phyloP scores from a whole-genome alignment of 2,329 filamentous ascomycete species.

The Tolypocladium album region DNA sequence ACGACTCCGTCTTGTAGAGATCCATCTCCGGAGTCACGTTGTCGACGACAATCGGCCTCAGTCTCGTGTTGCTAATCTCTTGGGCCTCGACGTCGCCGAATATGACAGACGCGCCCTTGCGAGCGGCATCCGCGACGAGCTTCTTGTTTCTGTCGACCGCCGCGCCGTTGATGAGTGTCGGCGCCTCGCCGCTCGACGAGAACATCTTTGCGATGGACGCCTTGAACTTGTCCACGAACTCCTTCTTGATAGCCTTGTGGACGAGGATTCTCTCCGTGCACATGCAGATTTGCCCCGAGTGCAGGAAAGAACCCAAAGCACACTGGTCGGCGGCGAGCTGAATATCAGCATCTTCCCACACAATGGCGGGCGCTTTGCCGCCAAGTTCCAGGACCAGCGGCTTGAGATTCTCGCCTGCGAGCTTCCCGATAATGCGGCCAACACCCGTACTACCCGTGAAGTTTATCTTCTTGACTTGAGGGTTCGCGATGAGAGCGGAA shows the following conservation, averaged over 20 bases:
- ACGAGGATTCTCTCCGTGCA: constrained; percentile 63
- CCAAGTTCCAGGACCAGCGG: constrained; percentile 73
- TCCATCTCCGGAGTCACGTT: constrained; percentile 57
- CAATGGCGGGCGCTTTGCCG: constrained; percentile 69
- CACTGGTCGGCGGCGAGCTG: constrained; percentile 59
- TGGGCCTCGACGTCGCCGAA: constrained; percentile 23
- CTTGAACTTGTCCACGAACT: constrained; percentile 35
- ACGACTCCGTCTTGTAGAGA: constrained; percentile 64
- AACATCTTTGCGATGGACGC: constrained; percentile 30
- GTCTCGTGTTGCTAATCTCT: constrained; percentile 23
- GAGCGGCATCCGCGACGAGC: constrained; percentile 56
- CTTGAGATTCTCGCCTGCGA: constrained; percentile 66
- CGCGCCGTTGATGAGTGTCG: constrained; percentile 57
- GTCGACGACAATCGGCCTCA: constrained; percentile 58
- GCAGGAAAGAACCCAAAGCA: constrained; percentile 59
- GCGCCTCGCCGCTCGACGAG: constrained; percentile 49
- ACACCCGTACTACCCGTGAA: constrained; percentile 73
- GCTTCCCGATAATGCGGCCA: constrained; percentile 59
- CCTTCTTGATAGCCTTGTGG: constrained; percentile 32
- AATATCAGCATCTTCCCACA: constrained; percentile 71
- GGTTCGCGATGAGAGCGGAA: constrained; percentile 54
- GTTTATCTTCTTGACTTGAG: constrained; percentile 66
- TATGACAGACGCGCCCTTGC: constrained; percentile 50
- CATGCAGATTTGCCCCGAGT: constrained; percentile 80
- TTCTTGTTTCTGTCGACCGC: constrained; percentile 55